phyloP scores from a whole-genome alignment of 139 green algal genomes.

The Mesotaenium endlicherianum region DNA sequence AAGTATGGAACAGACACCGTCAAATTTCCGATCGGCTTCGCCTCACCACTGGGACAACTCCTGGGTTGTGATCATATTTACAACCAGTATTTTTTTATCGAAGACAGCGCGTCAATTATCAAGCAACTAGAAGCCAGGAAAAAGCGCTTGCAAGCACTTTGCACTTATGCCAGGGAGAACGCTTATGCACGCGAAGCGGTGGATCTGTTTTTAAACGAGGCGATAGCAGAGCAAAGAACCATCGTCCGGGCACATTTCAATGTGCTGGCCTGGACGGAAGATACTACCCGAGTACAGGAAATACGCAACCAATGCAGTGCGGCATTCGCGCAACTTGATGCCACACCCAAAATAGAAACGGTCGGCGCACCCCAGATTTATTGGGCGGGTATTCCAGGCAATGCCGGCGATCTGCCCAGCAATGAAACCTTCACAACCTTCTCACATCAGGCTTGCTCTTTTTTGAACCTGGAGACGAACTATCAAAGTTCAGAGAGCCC shows the following conservation, averaged over 20 bases:
- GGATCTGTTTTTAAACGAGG: neutral
- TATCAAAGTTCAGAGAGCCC: too few species aligned
- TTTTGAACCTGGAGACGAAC: too few species aligned
- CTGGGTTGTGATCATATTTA: neutral
- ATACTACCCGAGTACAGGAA: too few species aligned
- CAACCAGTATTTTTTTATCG: neutral
- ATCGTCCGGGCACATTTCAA: neutral
- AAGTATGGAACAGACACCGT: too few species aligned
- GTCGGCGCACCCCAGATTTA: too few species aligned
- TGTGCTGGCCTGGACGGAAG: neutral
- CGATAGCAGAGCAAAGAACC: neutral
- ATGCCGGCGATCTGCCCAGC: too few species aligned
- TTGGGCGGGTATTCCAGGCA: too few species aligned
- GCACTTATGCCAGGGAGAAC: neutral
- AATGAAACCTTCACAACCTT: too few species aligned
- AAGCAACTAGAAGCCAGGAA: neutral
- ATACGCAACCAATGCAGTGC: too few species aligned
- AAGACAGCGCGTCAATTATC: neutral
- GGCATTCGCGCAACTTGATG: too few species aligned
- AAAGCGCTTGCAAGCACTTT: neutral
- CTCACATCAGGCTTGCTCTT: too few species aligned
- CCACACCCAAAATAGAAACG: too few species aligned
- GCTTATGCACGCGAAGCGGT: neutral
- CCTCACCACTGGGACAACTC: neutral
- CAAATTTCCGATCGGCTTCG: neutral